A percentile compares a stretch with the other conserved stretches of the same genome.
These are phyloP conservation scores for Barnettozyma hawaiiensis DNA, from an alignment of 1,139 yeast genomes.

Conservation along the genomic window DNA sequence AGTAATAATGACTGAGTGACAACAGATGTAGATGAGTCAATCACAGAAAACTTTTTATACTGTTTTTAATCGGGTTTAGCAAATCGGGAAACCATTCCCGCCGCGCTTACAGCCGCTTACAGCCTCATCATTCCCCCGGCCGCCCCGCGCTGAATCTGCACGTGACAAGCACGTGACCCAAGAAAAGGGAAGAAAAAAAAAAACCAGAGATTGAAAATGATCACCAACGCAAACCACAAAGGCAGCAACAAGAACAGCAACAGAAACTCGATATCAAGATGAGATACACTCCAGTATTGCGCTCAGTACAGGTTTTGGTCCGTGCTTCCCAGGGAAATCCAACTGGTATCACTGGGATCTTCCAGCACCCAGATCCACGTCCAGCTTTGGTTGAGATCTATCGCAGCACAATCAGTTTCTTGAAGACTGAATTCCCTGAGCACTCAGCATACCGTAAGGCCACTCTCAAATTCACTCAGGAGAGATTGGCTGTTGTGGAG, in stretches of 20 bases:
- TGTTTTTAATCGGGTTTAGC: background rate
- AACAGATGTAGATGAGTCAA: too few relatives aligned
- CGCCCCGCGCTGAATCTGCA: too few relatives aligned
- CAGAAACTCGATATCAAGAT: constrained; percentile 22
- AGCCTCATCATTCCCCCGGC: too few relatives aligned
- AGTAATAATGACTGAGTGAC: too few relatives aligned
- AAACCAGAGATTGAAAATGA: too few relatives aligned
- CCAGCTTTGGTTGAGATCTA: constrained; percentile 72
- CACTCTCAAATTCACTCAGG: constrained; percentile 64
- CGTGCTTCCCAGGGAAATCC: constrained; percentile 66
- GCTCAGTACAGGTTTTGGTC: constrained; percentile 51
- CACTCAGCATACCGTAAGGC: constrained; percentile 73
- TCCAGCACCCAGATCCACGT: constrained; percentile 79
- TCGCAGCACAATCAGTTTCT: constrained; percentile 57
- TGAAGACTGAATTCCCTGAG: constrained; percentile 58
- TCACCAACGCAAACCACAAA: background rate
- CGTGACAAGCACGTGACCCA: background rate
- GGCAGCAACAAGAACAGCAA: background rate
- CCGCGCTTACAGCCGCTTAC: too few relatives aligned
- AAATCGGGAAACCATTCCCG: background rate
- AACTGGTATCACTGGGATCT: constrained; percentile 75
- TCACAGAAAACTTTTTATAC: too few relatives aligned
- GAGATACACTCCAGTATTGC: constrained; percentile 36
- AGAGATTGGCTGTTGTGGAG: constrained; percentile 66
- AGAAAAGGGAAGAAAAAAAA: background rate